phyloP scores from a whole-genome alignment of 2,329 filamentous ascomycete species.

The Colletotrichum endophyticum region DNA sequence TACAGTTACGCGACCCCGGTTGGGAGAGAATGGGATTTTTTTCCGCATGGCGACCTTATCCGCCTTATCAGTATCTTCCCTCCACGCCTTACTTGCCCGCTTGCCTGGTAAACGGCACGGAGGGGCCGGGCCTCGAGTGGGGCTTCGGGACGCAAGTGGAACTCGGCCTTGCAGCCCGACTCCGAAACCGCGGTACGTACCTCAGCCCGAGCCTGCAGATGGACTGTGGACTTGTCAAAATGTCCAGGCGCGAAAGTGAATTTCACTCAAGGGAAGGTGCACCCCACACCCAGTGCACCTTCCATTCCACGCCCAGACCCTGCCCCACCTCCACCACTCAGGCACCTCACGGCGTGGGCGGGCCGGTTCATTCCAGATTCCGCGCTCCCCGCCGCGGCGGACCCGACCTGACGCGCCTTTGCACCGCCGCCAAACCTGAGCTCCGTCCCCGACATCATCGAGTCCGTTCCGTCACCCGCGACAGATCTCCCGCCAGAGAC shows the following conservation, averaged over 20 bases:
- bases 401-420: not conserved
- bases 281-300: not conserved
- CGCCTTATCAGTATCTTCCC: not conserved
- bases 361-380: slow-evolving; percentile 5
- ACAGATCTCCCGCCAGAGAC: not conserved
- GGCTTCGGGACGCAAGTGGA: not conserved
- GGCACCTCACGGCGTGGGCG: not conserved
- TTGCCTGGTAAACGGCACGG: not conserved
- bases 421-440: not conserved
- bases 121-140: not conserved
- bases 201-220: not conserved
- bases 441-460: not conserved
- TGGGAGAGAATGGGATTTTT: not conserved
- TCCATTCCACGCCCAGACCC: not conserved
- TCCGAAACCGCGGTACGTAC: not conserved
- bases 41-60: not conserved
- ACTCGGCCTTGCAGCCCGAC: not conserved
- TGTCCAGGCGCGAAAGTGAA: not conserved
- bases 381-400: not conserved
- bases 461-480: not conserved
- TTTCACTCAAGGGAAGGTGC: not conserved
- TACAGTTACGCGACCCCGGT: not conserved
- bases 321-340: not conserved
- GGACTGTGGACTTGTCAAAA: not conserved
- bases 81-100: not conserved